Conservation (phyloP, 306 rosid genomes). For the Cucumis cinereus region DNA sequence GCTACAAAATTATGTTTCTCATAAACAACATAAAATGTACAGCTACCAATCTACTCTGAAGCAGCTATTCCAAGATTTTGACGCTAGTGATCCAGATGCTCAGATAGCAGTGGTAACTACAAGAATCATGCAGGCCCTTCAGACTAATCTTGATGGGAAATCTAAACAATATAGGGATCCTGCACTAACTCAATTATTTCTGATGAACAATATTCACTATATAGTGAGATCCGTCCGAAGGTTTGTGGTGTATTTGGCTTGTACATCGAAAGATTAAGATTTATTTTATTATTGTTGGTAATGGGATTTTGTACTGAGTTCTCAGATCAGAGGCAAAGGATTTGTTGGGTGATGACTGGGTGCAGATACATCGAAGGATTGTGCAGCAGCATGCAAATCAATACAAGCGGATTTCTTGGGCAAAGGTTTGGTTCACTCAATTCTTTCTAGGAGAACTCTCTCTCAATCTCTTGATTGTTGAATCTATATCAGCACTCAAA, state of each 20-base stretch:
- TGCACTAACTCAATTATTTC: conserved; percentile 80
- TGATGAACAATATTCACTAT: conserved; percentile 97
- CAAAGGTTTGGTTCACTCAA: conserved; percentile 43
- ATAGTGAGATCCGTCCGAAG: conserved; percentile 95
- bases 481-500: not conserved
- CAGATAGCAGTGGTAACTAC: conserved; percentile 69
- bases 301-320: not conserved
- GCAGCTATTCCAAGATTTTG: conserved; percentile 74
- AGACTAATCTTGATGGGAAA: conserved; percentile 89
- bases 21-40: conserved; percentile 9
- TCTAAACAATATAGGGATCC: conserved; percentile 89
- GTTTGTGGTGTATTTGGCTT: conserved; percentile 17
- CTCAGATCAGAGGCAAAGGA: conserved; percentile 94
- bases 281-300: not conserved
- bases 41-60: conserved; percentile 79
- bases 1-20: not conserved
- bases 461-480: not conserved
- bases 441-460: not conserved
- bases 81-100: conserved; percentile 44
- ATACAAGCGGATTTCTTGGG: conserved; percentile 96
- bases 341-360: conserved; percentile 98
- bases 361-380: conserved; percentile 91
- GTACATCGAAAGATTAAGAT: not conserved
- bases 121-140: conserved; percentile 92
- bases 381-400: conserved; percentile 99